Percentiles rank a stretch among this genome's conserved stretches.
Conservation (phyloP, 2,329 filamentous ascomycete species). For the Grosmannia clavigera region DNA sequence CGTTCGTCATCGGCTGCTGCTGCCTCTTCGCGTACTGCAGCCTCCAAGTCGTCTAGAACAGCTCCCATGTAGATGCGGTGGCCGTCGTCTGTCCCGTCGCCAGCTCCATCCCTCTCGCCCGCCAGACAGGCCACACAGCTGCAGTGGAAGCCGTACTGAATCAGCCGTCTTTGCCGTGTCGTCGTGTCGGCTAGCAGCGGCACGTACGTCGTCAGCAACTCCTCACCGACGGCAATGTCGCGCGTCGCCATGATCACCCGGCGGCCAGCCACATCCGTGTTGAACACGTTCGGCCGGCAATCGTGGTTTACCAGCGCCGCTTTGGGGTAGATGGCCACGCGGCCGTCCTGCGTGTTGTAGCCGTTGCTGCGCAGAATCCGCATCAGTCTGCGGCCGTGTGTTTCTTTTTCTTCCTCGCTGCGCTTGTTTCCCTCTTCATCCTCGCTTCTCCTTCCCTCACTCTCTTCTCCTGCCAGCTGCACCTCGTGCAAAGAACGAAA, state of each 20-base stretch:
- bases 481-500: slow-evolving; percentile 20
- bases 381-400: slow-evolving; percentile 4
- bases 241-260: slow-evolving; percentile 20
- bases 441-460: neutral
- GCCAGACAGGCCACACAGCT: slow-evolving; percentile 6
- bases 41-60: slow-evolving; percentile 3
- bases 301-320: slow-evolving; percentile 27
- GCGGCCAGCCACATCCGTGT: slow-evolving; percentile 13
- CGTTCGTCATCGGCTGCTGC: neutral
- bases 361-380: slow-evolving; percentile 29
- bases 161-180: slow-evolving; percentile 19
- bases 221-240: slow-evolving; percentile 21
- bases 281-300: slow-evolving; percentile 26
- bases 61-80: slow-evolving; percentile 6
- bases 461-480: slow-evolving; percentile 13
- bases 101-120: neutral
- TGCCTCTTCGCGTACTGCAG: neutral
- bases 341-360: slow-evolving; percentile 19
- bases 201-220: slow-evolving; percentile 25
- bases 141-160: slow-evolving; percentile 16
- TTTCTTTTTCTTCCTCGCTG: neutral
- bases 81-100: neutral
- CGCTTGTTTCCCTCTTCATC: neutral
- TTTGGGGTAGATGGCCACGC: slow-evolving; percentile 19
- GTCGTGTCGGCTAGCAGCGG: slow-evolving; percentile 20